A percentile compares a stretch with the other conserved stretches of the same genome.
Evolutionary conservation across 495 filamentous ascomycete genomes (phyloP).

Genomic region (Podospora fimiseda): DNA sequence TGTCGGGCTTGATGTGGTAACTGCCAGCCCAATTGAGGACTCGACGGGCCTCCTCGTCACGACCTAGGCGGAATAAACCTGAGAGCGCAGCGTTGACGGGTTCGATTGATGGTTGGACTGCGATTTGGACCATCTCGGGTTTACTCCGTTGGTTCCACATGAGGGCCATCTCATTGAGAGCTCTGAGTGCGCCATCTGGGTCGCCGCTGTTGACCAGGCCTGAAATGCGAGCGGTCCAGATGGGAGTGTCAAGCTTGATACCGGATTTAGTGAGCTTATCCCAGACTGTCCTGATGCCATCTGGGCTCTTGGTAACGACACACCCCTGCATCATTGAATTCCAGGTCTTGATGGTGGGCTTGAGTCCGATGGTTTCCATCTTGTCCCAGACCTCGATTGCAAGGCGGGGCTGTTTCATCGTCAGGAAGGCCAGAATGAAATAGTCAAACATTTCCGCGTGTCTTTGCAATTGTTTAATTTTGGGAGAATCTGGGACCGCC

Average conservation of each 20-base stretch:
- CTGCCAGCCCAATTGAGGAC: constrained; percentile 54
- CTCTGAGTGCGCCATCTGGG: constrained; percentile 43
- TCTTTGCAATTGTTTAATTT: constrained; percentile 13
- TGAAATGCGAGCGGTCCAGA: constrained; percentile 59
- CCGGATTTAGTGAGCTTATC: constrained; percentile 43
- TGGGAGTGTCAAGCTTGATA: constrained; percentile 46
- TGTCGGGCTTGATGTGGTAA: constrained; percentile 53
- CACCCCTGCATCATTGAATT: constrained; percentile 59
- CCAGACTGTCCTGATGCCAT: constrained; percentile 55
- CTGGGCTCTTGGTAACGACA: constrained; percentile 37
- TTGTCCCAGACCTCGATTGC: constrained; percentile 55
- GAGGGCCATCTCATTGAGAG: constrained; percentile 54
- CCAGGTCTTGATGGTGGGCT: constrained; percentile 53
- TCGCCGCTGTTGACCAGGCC: constrained; percentile 49
- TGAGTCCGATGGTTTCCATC: constrained; percentile 44
- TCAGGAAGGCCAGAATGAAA: constrained; percentile 50
- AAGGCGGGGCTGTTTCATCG: constrained; percentile 37
- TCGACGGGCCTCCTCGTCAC: constrained; percentile 28
- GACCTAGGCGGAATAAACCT: constrained; percentile 30
- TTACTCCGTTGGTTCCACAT: constrained; percentile 40
- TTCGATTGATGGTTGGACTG: constrained; percentile 49
- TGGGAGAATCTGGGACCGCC: constrained; percentile 15
- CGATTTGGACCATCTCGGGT: constrained; percentile 28
- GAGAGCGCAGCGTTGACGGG: constrained; percentile 59
- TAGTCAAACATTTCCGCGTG: constrained; percentile 41